Percentiles rank a stretch among this genome's conserved stretches.
These are phyloP conservation scores for Eucalyptus paniculata DNA, from an alignment of 345 rosid species.

Conservation along the genomic window DNA sequence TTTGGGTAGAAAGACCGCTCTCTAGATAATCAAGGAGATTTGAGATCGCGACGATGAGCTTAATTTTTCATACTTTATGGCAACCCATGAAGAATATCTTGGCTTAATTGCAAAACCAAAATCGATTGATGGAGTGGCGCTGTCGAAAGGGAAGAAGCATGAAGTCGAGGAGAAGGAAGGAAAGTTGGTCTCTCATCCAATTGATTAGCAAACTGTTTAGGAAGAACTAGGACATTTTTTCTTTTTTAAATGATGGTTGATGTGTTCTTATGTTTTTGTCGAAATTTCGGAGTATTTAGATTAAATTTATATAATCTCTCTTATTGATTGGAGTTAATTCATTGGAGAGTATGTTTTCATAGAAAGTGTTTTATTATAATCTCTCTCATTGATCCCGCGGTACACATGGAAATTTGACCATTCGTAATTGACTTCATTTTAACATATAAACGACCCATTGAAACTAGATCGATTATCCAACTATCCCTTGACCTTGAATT, in stretches of 20 bases:
- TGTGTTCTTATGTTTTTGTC: neutral
- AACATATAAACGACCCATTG: too few relatives aligned
- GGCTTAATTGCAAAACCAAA: neutral
- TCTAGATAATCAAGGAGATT: neutral
- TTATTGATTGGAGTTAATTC: neutral
- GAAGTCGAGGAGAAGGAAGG: neutral
- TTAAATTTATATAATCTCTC: neutral
- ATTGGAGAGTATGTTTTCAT: neutral
- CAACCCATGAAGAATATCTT: neutral
- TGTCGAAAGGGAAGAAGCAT: neutral
- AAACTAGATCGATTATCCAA: neutral
- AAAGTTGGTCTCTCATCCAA: neutral
- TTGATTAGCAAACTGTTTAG: neutral
- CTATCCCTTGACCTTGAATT: neutral
- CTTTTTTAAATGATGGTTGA: neutral
- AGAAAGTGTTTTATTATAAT: neutral
- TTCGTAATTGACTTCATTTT: too few relatives aligned
- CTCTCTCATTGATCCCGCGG: neutral
- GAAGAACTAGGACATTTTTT: neutral
- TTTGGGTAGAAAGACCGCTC: neutral
- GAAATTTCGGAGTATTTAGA: neutral
- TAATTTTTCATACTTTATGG: neutral
- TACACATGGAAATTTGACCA: too few relatives aligned
- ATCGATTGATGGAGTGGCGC: neutral
- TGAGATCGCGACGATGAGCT: accelerated